Percentiles rank a stretch among this genome's conserved stretches.
These are phyloP conservation scores for Tephrocybe sp. DNA, from an alignment of 768 basidiomycete species.

Conservation along the genomic window DNA sequence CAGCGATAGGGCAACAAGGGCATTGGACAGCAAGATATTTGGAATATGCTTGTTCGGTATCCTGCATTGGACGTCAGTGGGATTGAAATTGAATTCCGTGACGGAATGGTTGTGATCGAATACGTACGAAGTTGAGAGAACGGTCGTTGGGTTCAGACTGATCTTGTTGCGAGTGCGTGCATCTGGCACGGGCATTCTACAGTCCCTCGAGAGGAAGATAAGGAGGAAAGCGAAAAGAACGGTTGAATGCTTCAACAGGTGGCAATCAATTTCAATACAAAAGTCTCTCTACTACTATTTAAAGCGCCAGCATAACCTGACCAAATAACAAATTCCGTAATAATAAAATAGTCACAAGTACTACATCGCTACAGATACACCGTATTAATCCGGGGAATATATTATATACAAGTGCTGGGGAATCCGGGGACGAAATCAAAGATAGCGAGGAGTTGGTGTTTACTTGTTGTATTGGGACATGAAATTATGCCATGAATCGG, in stretches of 20 bases:
- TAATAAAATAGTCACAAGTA: constrained; percentile 7
- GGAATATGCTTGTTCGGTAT: constrained; percentile 53
- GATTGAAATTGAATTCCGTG: background rate
- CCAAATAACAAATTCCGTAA: constrained; percentile 34
- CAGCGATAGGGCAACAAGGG: constrained; percentile 59
- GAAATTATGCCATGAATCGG: constrained; percentile 48
- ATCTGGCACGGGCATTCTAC: constrained; percentile 62
- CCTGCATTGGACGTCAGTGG: constrained; percentile 28
- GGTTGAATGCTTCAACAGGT: background rate
- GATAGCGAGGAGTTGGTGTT: background rate
- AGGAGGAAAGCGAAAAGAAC: constrained; percentile 3
- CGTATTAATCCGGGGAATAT: constrained; percentile 9
- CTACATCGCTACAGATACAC: constrained; percentile 19
- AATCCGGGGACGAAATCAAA: background rate
- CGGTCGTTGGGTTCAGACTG: constrained; percentile 52
- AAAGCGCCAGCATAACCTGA: constrained; percentile 19
- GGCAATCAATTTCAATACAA: constrained; percentile 2
- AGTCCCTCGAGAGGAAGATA: constrained; percentile 10
- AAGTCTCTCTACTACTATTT: too few species aligned
- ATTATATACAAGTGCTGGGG: constrained; percentile 6
- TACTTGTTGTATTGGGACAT: constrained; percentile 40
- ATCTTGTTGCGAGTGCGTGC: constrained; percentile 66
- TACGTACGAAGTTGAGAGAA: constrained; percentile 55
- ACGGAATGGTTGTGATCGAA: background rate
- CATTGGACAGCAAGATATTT: constrained; percentile 57